Evolutionary conservation across 192 early-diverging fungal species (phyloP), one percentile per base, ranked within the genome.

Genomic region (Entophlyctis luteolus): DNA sequence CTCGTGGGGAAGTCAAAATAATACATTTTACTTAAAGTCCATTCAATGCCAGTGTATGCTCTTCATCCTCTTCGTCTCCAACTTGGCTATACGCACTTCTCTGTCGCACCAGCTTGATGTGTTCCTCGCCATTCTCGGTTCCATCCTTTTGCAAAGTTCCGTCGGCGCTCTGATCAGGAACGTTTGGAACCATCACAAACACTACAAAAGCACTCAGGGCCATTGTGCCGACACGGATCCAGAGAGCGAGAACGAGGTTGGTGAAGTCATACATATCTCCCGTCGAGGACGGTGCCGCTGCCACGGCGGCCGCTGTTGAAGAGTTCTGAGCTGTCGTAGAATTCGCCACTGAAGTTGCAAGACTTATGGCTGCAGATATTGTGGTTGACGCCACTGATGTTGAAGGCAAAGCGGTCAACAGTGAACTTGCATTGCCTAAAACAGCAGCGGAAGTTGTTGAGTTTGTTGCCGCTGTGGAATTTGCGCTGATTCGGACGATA

Each of bases 211-310:
- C 67, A 34, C 57, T 59, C 42, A 34, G 48, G 20, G 35, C 48
- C 67, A 69, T 69, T 1, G 31, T 20, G 12, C 25, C 67, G 39
- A 69, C 67, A 2, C 67, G 56, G 28, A 69, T 69, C 67, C 67
- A 69, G n/a, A 69, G 42, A 18, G 37, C 50, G 4, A 62, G 25
- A 6, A 53, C 27, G 8, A 69, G 23, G 20, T 69, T 49, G 1
- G 67, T 50, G 49, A 69, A 69, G 47, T 69, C 67, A 33, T 69
- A 69, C 58, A 58, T 38, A 31, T 69, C 67, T 14, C 42, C 10
- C 53, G 20, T 20, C 47, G 52, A 2, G 27, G 52, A 0, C 32
- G 0, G 0, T 10, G 57, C 8, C 14, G 12, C 50, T 10, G 25
- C 20, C 42, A 45, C 42, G n/a, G 42, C 42, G 12, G n/a, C 42